Percentiles rank a stretch among this genome's conserved stretches.
Evolutionary conservation across 2,329 filamentous ascomycete species (phyloP).

Genomic region (Emmonsiellopsis sp.): DNA sequence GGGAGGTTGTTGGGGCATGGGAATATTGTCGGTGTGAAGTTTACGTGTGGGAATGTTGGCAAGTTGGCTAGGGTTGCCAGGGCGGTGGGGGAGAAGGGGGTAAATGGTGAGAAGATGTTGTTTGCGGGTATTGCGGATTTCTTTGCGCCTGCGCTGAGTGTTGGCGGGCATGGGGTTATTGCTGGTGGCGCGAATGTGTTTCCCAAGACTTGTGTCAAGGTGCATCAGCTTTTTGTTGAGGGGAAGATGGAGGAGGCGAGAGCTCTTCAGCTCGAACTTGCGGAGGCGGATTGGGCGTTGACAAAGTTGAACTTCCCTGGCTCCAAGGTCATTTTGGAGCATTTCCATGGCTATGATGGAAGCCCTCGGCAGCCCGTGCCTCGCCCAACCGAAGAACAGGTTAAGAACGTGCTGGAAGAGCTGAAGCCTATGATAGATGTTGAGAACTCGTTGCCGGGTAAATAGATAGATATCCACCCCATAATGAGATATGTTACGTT

Average conservation of each 20-base stretch:
- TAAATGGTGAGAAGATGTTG: slow-evolving; percentile 52
- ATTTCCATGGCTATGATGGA: background rate
- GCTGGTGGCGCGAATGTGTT: slow-evolving; percentile 61
- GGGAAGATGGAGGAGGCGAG: slow-evolving; percentile 52
- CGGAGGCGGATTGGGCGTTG: background rate
- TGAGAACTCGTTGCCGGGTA: background rate
- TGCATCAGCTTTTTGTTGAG: slow-evolving; percentile 50
- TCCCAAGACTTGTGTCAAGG: slow-evolving; percentile 53
- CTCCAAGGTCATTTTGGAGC: background rate
- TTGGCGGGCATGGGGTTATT: slow-evolving; percentile 61
- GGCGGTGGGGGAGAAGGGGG: slow-evolving; percentile 27
- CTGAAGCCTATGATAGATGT: background rate
- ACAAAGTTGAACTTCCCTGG: background rate
- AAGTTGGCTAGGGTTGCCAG: slow-evolving; percentile 57
- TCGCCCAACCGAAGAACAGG: background rate
- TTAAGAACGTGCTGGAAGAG: background rate
- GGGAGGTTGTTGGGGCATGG: slow-evolving; percentile 46
- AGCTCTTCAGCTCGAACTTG: slow-evolving; percentile 40
- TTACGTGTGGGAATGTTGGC: slow-evolving; percentile 65
- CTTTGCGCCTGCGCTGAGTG: slow-evolving; percentile 57
- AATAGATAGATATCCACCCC: background rate
- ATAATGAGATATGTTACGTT: background rate
- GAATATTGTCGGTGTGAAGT: slow-evolving; percentile 61
- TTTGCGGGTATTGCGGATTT: slow-evolving; percentile 66
- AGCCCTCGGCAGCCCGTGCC: background rate